Conservation (phyloP, 140 eudicot species). For the Senecio squalidus region DNA sequence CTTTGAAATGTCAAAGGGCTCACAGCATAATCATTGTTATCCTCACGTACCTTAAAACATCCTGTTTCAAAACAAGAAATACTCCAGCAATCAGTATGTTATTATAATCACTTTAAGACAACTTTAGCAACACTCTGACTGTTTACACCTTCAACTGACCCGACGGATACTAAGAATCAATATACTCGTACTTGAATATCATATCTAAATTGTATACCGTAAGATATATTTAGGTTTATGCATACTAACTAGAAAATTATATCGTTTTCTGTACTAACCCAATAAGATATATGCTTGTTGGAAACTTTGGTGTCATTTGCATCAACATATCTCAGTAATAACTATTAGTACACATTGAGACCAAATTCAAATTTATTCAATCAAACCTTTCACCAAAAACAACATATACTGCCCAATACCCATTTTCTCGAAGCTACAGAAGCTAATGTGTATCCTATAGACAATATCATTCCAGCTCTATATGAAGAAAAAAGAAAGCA, state of each 20-base stretch:
- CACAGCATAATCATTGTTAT: constrained; percentile 23
- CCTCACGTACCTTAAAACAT: constrained; percentile 34
- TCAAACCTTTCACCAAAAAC: not conserved
- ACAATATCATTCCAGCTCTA: too few species aligned
- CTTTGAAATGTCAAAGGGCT: constrained; percentile 38
- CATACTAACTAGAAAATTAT: not conserved
- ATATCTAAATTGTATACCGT: not conserved
- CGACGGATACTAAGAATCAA: not conserved
- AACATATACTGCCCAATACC: not conserved
- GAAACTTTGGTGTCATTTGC: not conserved
- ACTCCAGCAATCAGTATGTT: constrained; percentile 10
- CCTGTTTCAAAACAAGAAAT: constrained; percentile 24
- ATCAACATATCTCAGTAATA: not conserved
- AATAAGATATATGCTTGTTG: not conserved
- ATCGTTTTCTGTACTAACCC: not conserved
- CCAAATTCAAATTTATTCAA: not conserved
- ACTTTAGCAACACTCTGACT: too few species aligned
- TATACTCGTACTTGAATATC: not conserved
- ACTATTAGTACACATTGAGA: constrained; percentile 1
- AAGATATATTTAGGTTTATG: constrained; percentile 6
- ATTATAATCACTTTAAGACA: not conserved
- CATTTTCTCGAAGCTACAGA: too few species aligned
- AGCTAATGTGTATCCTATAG: not conserved
- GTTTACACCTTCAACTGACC: too few species aligned
- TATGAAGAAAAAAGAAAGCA: too few species aligned